Base-by-base conservation (phyloP, 1,284 basidiomycete species). In the Boletus holoroseus region DNA sequence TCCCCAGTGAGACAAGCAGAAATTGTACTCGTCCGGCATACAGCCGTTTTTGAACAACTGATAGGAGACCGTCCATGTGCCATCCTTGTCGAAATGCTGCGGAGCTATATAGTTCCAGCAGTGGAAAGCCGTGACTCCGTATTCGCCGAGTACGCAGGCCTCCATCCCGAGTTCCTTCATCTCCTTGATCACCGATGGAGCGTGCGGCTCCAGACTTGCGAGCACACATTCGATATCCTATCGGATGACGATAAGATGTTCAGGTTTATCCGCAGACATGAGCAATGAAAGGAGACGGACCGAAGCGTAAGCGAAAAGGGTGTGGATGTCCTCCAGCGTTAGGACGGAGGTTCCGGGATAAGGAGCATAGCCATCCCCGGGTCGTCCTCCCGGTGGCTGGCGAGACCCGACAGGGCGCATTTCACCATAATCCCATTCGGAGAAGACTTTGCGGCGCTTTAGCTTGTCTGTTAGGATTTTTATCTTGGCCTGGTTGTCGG, bases 21-120 rank as follows among this genome's bases (percentile, higher is more conserved):
- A 47, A 11, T 47, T 47, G 13, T 38, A 47, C 11, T 47, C 28
- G 6, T 45, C 44, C 3, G 1, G 12, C 8, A 18, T 5, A 15
- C 38, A 47, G 2, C 11, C 22, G 0, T 18, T 13, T 47, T 41
- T 47, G 9, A 18, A 18, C 20, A 47, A 9, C 12, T 47, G 38
- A 13, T 47, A 40, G 7, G 46, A 24, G 1, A 47, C n/a, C 0
- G 46, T 47, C 46, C 46, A 47, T 9, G 46, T 40, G 0, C 4
- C 22, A 15, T 47, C 38, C 1, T 18, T 26, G 30, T 47, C 30
- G 3, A 26, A 22, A 20, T 47, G 38, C 7, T 47, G 37, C 0
- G 38, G 37, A 7, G 37, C 37, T 2, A 47, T 34, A n/a, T 39
- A 47, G 16, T 47, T 39, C 46, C 47, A 44, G 28, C 53, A 54